Conservation (phyloP, 2,329 filamentous ascomycete genomes). For the Rutstroemia sp. region DNA sequence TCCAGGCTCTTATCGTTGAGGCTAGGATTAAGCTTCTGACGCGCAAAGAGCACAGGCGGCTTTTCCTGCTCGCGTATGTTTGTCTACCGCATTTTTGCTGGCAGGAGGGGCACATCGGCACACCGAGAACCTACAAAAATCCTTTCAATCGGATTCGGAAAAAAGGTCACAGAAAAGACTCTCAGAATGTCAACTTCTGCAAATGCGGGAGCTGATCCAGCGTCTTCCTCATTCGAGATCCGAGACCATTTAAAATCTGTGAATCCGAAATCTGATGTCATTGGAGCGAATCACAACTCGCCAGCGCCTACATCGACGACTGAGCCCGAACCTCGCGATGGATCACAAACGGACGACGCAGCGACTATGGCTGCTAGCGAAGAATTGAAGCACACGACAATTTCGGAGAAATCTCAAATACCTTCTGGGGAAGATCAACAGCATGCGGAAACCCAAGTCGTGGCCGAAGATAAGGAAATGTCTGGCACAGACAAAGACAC, state of each 20-base stretch:
- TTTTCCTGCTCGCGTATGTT: no score
- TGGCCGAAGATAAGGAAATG: constrained; percentile 26
- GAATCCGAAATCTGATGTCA: constrained; percentile 16
- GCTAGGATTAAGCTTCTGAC: no score
- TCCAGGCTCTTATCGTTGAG: no score
- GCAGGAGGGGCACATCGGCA: not conserved
- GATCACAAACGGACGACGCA: constrained; percentile 42
- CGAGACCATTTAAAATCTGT: constrained; percentile 9
- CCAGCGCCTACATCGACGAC: constrained; percentile 18
- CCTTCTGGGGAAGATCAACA: constrained; percentile 47
- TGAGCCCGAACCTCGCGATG: constrained; percentile 15
- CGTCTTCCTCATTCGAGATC: constrained; percentile 7
- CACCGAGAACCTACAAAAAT: not conserved
- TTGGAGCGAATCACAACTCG: constrained; percentile 23
- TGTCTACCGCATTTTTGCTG: not conserved
- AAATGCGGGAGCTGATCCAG: constrained; percentile 15
- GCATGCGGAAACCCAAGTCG: constrained; percentile 21
- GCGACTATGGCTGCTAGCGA: constrained; percentile 56
- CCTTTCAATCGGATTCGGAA: not conserved
- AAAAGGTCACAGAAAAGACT: not conserved
- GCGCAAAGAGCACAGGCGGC: not conserved
- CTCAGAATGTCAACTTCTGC: constrained; percentile 17
- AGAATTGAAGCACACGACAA: constrained; percentile 56
- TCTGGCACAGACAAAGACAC: constrained; percentile 17
- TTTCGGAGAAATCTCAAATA: constrained; percentile 41